Evolutionary conservation across 805 yeast species (phyloP), one percentile per base, ranked within the genome.

Genomic region (Yamadazyma endophytica): DNA sequence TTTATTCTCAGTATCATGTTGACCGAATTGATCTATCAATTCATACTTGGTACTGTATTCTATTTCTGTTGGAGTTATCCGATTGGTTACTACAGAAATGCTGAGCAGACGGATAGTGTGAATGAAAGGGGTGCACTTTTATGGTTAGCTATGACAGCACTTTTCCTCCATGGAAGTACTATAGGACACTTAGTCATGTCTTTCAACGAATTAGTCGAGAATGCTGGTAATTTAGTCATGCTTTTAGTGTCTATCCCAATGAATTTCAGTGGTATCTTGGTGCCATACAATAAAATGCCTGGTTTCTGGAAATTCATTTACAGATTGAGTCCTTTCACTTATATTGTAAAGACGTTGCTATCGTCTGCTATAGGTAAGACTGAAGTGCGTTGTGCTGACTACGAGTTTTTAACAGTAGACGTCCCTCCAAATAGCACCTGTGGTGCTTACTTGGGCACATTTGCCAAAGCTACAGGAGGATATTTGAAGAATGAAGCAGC

Each of bases 271-370:
- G 62, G 62, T 47, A 59, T 55, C 13, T 44, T 56, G 31, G 58
- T 56, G 13, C 46, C 49, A 12, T 56, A 42, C 6, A 44, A 39
- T 50, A n/a, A n/a, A n/a, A 61, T 46, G 47, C 58, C 52, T n/a
- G 44, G 44, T 29, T 64, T 46, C 57, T 75, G 89, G 88, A 62
- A 70, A 23, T 82, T 81, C 68, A 77, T 82, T 85, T 82, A 81
- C 67, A 68, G 87, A 50, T 71, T 66, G 9, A 68, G 72, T 77
- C 37, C 90, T 9, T 59, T 80, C 41, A 77, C 86, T 1, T 82
- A 81, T 46, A 67, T 79, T 59, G 60, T 82, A 29, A 47, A 79
- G 73, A 77, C 76, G 23, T n/a, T 75, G 43, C 50, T 57, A 28
- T 29, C 54, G 2, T 44, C 52, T 21, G 58, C 55, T 7, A 47